A percentile compares a stretch with the other conserved stretches of the same genome.
These are phyloP conservation scores for Aureobasidium sp. DNA, from an alignment of 2,329 filamentous ascomycete genomes.

Conservation along the genomic window DNA sequence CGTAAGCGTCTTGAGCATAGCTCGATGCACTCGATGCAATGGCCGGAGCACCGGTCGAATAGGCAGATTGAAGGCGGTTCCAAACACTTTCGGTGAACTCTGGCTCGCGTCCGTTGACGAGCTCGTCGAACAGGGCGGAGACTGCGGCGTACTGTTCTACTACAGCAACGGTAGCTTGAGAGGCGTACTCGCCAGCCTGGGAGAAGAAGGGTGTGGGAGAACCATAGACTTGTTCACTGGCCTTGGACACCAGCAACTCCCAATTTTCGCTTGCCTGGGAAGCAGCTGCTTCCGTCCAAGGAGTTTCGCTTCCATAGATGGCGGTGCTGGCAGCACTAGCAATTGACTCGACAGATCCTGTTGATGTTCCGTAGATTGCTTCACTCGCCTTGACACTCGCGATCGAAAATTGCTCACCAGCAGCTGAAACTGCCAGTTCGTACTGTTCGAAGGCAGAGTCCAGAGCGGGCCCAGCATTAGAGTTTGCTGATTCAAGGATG, in stretches of 20 bases:
- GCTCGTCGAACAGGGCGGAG: conserved; percentile 65
- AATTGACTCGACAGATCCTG: conserved; percentile 47
- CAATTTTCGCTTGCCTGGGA: conserved; percentile 55
- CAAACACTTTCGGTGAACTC: conserved; percentile 77
- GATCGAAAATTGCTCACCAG: conserved; percentile 39
- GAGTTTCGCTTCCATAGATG: conserved; percentile 42
- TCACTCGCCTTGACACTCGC: conserved; percentile 37
- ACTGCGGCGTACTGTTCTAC: conserved; percentile 62
- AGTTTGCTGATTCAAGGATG: conserved; percentile 22
- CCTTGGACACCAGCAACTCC: conserved; percentile 56
- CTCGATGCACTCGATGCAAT: conserved; percentile 47
- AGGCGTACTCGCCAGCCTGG: conserved; percentile 52
- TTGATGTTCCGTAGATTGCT: conserved; percentile 49
- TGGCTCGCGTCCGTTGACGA: conserved; percentile 70
- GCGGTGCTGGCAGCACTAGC: conserved; percentile 41
- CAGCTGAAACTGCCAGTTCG: conserved; percentile 25
- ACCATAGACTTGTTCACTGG: conserved; percentile 65
- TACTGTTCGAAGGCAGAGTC: conserved; percentile 27
- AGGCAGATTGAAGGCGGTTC: conserved; percentile 62
- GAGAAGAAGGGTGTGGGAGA: conserved; percentile 49
- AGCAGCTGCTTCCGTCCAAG: conserved; percentile 47
- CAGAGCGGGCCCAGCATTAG: conserved; percentile 22
- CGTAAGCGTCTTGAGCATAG: conserved; percentile 37
- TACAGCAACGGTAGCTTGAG: conserved; percentile 55
- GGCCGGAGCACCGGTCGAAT: conserved; percentile 58